Evolutionary conservation across 2,329 filamentous ascomycete species (phyloP).

Genomic region (Aotearoamyces nothofagi): DNA sequence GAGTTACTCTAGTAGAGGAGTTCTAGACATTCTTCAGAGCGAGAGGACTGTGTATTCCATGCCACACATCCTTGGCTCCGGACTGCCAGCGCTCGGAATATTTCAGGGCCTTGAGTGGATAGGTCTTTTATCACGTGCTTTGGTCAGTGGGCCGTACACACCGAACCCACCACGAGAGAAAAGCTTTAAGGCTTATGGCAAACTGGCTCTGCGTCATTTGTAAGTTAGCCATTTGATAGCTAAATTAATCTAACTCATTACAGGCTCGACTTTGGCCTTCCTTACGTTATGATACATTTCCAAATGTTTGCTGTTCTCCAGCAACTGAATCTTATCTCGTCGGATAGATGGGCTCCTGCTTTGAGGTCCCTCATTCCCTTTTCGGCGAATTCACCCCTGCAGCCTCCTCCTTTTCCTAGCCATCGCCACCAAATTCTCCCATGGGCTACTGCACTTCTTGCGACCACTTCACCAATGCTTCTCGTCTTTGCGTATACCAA

Average conservation of each 20-base stretch:
- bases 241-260: no score
- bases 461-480: constrained; percentile 12
- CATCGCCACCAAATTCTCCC: constrained; percentile 6
- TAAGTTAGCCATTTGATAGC: no score
- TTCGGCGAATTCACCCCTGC: constrained; percentile 12
- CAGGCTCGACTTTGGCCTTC: no score
- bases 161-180: no score
- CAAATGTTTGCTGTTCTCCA: constrained; percentile 18
- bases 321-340: constrained; percentile 16
- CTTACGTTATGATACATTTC: constrained; percentile 16
- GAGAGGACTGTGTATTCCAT: constrained; percentile 11
- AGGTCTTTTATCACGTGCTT: no score
- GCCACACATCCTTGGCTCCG: constrained; percentile 11
- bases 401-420: constrained; percentile 6
- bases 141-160: no score
- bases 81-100: constrained; percentile 15
- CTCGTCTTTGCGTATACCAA: constrained; percentile 11
- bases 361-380: constrained; percentile 16
- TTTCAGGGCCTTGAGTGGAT: constrained; percentile 15
- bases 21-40: constrained; percentile 13
- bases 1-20: constrained; percentile 12
- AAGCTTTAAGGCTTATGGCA: no score
- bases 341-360: constrained; percentile 9
- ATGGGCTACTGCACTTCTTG: constrained; percentile 8
- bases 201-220: no score